Conservation (phyloP, 2,329 filamentous ascomycete genomes). For the Trichoderma semiorbis region DNA sequence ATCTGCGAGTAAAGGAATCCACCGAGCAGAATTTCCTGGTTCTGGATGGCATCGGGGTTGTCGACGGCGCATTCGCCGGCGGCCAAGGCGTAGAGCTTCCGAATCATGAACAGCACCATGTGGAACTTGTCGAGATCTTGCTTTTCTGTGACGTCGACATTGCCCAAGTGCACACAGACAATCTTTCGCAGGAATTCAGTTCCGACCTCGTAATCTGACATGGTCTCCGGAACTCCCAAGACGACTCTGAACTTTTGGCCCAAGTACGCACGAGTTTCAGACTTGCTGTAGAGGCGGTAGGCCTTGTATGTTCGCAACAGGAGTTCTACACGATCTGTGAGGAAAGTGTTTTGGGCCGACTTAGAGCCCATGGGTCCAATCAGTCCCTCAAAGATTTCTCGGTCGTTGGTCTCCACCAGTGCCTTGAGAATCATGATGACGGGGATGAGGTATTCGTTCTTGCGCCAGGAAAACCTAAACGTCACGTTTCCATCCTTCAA, state of each 20-base stretch:
- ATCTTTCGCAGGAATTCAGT: conserved; percentile 88
- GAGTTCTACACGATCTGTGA: conserved; percentile 91
- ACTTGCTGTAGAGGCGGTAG: conserved; percentile 78
- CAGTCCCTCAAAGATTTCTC: conserved; percentile 92
- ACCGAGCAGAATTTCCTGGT: conserved; percentile 90
- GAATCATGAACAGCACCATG: conserved; percentile 90
- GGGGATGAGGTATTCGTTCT: conserved; percentile 93
- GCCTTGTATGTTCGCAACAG: conserved; percentile 89
- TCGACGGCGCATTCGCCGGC: conserved; percentile 90
- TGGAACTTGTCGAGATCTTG: conserved; percentile 92
- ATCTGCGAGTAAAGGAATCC: conserved; percentile 95
- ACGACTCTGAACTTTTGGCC: conserved; percentile 90
- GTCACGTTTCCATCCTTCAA: conserved; percentile 93
- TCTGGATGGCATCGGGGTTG: conserved; percentile 94
- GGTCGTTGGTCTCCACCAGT: conserved; percentile 90
- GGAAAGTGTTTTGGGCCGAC: conserved; percentile 81
- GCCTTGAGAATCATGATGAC: conserved; percentile 97
- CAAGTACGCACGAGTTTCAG: conserved; percentile 79
- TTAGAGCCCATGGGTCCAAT: conserved; percentile 75
- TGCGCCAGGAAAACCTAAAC: conserved; percentile 96
- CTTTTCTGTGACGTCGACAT: conserved; percentile 74
- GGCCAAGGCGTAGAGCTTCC: conserved; percentile 90
- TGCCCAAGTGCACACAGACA: conserved; percentile 87
- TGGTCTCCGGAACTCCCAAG: conserved; percentile 75
- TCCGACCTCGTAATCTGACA: conserved; percentile 84